Evolutionary conservation across 164 flowering plant species (phyloP).

Genomic region (Chimonanthus salicifolius): DNA sequence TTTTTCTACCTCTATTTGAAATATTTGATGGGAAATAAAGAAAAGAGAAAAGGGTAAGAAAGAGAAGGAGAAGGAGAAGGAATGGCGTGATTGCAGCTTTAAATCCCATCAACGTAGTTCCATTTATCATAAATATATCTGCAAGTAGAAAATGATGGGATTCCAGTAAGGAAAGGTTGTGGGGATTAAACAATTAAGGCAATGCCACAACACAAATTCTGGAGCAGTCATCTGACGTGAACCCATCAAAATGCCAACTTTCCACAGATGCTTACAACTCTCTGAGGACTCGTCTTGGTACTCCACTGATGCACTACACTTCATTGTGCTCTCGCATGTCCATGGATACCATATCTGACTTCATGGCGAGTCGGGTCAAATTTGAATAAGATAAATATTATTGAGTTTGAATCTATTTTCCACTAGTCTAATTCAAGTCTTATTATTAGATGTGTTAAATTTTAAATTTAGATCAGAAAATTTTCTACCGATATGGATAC

Average conservation of each 20-base stretch:
- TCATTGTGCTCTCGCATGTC: too few relatives aligned
- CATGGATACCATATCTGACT: too few relatives aligned
- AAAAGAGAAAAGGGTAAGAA: conserved; percentile 2
- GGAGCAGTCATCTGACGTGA: background rate
- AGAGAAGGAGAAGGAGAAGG: conserved; percentile 29
- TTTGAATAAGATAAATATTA: too few relatives aligned
- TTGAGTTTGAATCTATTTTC: too few relatives aligned
- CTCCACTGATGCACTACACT: background rate
- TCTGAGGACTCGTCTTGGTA: background rate
- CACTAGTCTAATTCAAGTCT: too few relatives aligned
- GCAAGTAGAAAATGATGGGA: conserved; percentile 42
- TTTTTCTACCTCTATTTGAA: conserved; percentile 20
- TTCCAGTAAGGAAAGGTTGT: conserved; percentile 23
- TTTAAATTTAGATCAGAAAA: too few relatives aligned
- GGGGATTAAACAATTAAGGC: conserved; percentile 37
- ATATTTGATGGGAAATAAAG: conserved; percentile 16
- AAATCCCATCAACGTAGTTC: conserved; percentile 61
- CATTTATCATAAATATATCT: conserved; percentile 38
- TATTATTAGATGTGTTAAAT: too few relatives aligned
- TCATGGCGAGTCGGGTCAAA: too few relatives aligned
- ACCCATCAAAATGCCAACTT: background rate
- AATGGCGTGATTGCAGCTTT: conserved; percentile 58
- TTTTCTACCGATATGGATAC: too few relatives aligned
- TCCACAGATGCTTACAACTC: background rate
- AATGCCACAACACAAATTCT: background rate